phyloP scores from a whole-genome alignment of 2,329 filamentous ascomycete genomes.

The Venturia effusa region DNA sequence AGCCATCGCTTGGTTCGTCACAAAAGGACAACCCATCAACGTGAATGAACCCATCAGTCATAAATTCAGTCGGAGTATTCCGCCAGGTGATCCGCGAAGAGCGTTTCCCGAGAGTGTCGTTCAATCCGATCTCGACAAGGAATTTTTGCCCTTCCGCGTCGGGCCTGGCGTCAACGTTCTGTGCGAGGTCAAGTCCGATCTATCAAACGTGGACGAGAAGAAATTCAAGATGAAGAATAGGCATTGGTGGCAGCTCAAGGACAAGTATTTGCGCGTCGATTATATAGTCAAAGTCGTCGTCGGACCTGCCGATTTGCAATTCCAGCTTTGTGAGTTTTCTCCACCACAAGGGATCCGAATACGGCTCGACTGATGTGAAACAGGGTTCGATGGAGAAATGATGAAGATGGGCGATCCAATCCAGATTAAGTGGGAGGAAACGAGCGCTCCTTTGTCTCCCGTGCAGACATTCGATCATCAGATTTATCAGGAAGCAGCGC shows the following conservation, averaged over 20 bases:
- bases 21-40: constrained; percentile 24
- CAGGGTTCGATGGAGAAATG: constrained; percentile 23
- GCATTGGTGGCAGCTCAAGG: constrained; percentile 24
- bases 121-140: constrained; percentile 19
- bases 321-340: constrained; percentile 24
- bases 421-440: constrained; percentile 23
- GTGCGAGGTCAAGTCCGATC: constrained; percentile 26
- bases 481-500: background rate
- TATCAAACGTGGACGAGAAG: constrained; percentile 21
- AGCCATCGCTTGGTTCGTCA: constrained; percentile 28
- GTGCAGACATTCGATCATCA: background rate
- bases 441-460: background rate
- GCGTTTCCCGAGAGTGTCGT: constrained; percentile 24
- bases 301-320: constrained; percentile 27
- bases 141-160: constrained; percentile 21
- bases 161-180: constrained; percentile 21
- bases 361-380: background rate
- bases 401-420: constrained; percentile 24
- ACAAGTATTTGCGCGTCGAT: constrained; percentile 24
- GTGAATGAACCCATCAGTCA: constrained; percentile 24
- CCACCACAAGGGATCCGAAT: background rate
- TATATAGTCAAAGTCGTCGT: constrained; percentile 28
- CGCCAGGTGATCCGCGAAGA: constrained; percentile 21
- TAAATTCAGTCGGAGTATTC: constrained; percentile 23
- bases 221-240: constrained; percentile 26